Base-by-base conservation (phyloP, 2,329 filamentous ascomycete species). In the Aspergillus bombycis region DNA sequence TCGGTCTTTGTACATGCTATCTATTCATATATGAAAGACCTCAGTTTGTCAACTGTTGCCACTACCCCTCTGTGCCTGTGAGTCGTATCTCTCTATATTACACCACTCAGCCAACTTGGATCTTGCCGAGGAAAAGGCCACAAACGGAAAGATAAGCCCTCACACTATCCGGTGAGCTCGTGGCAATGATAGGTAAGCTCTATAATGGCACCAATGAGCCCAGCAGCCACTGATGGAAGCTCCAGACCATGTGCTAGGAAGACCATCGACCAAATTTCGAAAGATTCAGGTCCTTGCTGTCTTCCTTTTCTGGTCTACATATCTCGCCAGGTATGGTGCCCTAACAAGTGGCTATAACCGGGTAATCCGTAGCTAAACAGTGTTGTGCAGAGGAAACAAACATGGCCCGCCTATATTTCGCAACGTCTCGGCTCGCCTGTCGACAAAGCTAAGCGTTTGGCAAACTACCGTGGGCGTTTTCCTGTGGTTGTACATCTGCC, bases 281-380 rank as follows among this genome's bases (percentile, higher is more conserved):
- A 93, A 96, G 74, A 89, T 96, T 57, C 94, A 98, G 78, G 93
- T 99, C 70, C 86, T 98, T 69, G 90, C 91, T 26, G 95, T 98
- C 16, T 85, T 98, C 61, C 89, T 91, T 0, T 95, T 98, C 75
- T 99, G 95, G 95, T 91, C 91, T 6, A 80, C 90, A 54, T 97
- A 97, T 76, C 82, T 97, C 32, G 86, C 90, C 73, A 89, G 86
- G 91, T 92, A 82, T 65, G 83, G 38, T n/a, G 19, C 5, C 8
- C 28, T 4, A 32, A 52, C 4, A n/a, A 4, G 7, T 30, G 19
- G 14, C 4, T 19, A 32, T 12, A 3, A 6, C 12, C 21, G 7
- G 28, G 14, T 26, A 16, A 28, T 11, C 28, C 21, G 8, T n/a
- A 26, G n/a, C 19, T 11, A 48, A 55, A 12, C 6, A 5, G 45